Evolutionary conservation across 345 rosid species (phyloP).

Genomic region (Capsella bursapastoris): DNA sequence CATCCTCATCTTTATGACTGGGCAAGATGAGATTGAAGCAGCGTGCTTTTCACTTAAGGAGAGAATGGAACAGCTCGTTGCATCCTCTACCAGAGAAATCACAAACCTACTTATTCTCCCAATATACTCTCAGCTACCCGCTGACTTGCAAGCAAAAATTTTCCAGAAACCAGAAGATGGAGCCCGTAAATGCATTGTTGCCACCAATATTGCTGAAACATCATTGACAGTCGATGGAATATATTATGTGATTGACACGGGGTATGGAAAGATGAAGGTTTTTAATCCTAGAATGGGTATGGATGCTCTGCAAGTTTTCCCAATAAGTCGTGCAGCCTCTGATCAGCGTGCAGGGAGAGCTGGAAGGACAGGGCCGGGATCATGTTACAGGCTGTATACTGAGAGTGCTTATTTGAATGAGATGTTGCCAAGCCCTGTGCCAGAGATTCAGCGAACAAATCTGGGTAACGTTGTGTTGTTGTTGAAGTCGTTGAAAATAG

Average conservation of each 20-base stretch:
- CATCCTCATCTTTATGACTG: constrained; percentile 98
- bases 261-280: constrained; percentile 97
- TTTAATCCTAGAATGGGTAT: constrained; percentile 99
- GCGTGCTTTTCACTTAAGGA: constrained; percentile 91
- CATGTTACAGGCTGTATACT: constrained; percentile 91
- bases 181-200: constrained; percentile 96
- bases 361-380: constrained; percentile 98
- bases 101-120: constrained; percentile 88
- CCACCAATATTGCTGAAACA: constrained; percentile 98
- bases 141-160: constrained; percentile 97
- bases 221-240: constrained; percentile 98
- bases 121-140: constrained; percentile 96
- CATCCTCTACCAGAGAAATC: constrained; percentile 72
- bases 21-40: constrained; percentile 97
- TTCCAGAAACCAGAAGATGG: constrained; percentile 96
- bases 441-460: constrained; percentile 98
- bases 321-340: constrained; percentile 95
- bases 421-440: constrained; percentile 88
- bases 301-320: constrained; percentile 99
- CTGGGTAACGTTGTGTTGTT: constrained; percentile 93
- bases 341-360: constrained; percentile 99
- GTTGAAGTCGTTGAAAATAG: constrained; percentile 90
- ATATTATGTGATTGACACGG: constrained; percentile 89
- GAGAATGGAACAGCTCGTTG: constrained; percentile 83
- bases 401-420: constrained; percentile 92